A percentile compares a stretch with the other conserved stretches of the same genome.
These are phyloP conservation scores for Ophiostoma novo-ulmi DNA, from an alignment of 2,329 filamentous ascomycete species.

Conservation along the genomic window DNA sequence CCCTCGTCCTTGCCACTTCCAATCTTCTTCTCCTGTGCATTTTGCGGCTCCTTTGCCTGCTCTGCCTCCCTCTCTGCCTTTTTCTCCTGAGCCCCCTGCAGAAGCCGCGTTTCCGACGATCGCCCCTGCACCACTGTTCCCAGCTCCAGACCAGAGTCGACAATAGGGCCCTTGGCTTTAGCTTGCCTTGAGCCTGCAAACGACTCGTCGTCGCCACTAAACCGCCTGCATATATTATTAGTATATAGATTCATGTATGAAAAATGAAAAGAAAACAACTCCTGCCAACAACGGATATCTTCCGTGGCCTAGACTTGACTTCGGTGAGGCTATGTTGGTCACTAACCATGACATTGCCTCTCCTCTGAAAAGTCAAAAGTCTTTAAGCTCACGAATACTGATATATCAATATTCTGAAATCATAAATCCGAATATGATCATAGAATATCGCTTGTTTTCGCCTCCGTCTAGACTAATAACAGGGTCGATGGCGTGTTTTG, in stretches of 20 bases:
- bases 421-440: not conserved
- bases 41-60: not conserved
- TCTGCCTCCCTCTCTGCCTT: not conserved
- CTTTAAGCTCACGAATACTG: not conserved
- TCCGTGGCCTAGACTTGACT: not conserved
- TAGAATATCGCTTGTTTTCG: not conserved
- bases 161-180: conserved; percentile 18
- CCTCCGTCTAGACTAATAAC: not conserved
- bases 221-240: conserved; percentile 24
- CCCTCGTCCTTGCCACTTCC: not conserved
- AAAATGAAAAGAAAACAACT: not conserved
- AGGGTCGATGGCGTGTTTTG: conserved; percentile 1
- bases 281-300: not conserved
- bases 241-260: not conserved
- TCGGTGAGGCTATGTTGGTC: not conserved
- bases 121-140: conserved; percentile 27
- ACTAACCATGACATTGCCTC: conserved; percentile 7
- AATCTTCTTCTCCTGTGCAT: not conserved
- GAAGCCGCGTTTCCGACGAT: not conserved
- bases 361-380: not conserved
- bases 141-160: conserved; percentile 27
- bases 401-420: not conserved
- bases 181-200: conserved; percentile 20
- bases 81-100: not conserved
- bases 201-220: conserved; percentile 30